These are phyloP conservation scores for Pyrenophora seminiperda DNA, from an alignment of 2,329 filamentous ascomycete genomes.

Conservation along the genomic window DNA sequence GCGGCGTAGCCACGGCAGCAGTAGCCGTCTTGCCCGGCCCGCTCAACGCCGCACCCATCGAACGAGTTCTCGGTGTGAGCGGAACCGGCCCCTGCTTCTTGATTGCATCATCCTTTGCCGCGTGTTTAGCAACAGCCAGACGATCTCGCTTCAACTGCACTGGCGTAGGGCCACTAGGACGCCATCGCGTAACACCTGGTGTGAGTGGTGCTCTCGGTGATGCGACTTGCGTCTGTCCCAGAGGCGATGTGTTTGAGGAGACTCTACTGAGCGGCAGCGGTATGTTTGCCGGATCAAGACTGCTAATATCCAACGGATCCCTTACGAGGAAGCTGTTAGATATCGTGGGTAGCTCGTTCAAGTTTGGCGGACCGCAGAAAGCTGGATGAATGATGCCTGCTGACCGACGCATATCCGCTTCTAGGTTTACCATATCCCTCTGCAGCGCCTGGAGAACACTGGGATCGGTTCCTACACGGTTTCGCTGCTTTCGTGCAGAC, in stretches of 20 bases:
- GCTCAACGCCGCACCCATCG: not conserved
- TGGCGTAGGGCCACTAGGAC: not conserved
- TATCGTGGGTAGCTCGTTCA: conserved; percentile 9
- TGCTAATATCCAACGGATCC: not conserved
- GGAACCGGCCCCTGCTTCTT: not conserved
- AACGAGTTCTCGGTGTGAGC: not conserved
- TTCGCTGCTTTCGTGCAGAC: not conserved
- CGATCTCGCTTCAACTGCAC: not conserved
- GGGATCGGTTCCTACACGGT: conserved; percentile 1
- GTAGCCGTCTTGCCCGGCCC: too few relatives aligned
- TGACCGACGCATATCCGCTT: conserved; percentile 15
- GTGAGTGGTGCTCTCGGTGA: not conserved
- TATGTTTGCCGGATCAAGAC: not conserved
- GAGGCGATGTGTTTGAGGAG: conserved; percentile 4
- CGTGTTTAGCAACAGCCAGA: not conserved
- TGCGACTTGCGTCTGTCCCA: not conserved
- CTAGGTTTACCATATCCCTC: conserved; percentile 15
- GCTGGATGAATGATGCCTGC: conserved; percentile 2
- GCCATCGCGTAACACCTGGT: not conserved
- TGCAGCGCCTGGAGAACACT: conserved; percentile 7
- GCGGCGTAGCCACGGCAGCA: not conserved
- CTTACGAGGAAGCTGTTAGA: not conserved
- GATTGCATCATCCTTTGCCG: not conserved
- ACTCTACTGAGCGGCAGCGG: not conserved
- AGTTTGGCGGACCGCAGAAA: conserved; percentile 8